Percentiles rank a stretch among this genome's conserved stretches.
phyloP scores from a whole-genome alignment of 2,329 filamentous ascomycete genomes.

The Colletotrichum spinosum region DNA sequence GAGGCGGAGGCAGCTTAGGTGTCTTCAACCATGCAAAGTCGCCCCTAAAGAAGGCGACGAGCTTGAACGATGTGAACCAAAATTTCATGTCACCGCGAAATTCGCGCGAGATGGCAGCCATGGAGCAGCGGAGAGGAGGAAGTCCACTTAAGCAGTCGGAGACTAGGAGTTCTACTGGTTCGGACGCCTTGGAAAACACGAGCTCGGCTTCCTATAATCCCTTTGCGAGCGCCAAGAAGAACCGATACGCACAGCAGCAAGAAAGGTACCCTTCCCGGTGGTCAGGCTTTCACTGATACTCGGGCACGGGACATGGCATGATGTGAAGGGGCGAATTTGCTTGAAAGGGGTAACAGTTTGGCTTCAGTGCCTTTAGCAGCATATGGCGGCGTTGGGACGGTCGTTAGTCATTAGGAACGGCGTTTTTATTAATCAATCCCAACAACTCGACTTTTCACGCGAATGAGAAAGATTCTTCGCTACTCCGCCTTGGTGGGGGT shows the following conservation, averaged over 20 bases:
- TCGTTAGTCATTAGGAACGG: constrained; percentile 12
- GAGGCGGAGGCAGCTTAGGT: constrained; percentile 76
- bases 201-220: constrained; percentile 47
- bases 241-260: constrained; percentile 45
- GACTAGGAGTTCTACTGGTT: constrained; percentile 41
- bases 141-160: constrained; percentile 56
- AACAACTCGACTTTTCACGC: no score
- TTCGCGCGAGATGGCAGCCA: constrained; percentile 70
- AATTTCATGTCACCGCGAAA: constrained; percentile 64
- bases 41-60: constrained; percentile 81
- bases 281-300: constrained; percentile 35
- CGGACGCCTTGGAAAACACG: constrained; percentile 33
- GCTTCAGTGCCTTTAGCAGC: constrained; percentile 20
- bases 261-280: constrained; percentile 54
- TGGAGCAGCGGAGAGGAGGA: constrained; percentile 60
- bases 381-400: constrained; percentile 30
- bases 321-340: constrained; percentile 1
- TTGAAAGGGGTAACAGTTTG: background rate
- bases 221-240: constrained; percentile 51
- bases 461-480: no score
- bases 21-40: constrained; percentile 84
- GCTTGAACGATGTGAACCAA: constrained; percentile 68
- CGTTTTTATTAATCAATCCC: constrained; percentile 13
- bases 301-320: constrained; percentile 21
- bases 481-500: no score